Evolutionary conservation across 1,284 basidiomycete genomes (phyloP).

Genomic region (Moniliophthora roreri): DNA sequence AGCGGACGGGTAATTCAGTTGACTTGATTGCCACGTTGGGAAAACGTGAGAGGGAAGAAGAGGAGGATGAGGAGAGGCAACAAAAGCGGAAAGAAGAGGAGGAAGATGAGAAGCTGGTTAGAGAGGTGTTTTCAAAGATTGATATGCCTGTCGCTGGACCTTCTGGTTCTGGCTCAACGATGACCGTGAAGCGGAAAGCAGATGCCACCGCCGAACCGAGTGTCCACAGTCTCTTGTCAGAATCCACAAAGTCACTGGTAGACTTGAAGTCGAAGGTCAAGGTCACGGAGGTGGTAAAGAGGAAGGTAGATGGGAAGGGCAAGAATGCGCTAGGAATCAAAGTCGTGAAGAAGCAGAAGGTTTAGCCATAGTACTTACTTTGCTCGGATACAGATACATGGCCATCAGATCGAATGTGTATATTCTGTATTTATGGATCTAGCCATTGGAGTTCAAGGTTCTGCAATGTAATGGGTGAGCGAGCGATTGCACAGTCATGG

Average conservation of each 20-base stretch:
- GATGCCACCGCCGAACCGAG: constrained; percentile 64
- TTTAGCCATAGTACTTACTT: not conserved
- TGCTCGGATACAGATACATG: too few species aligned
- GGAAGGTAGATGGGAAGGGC: constrained; percentile 64
- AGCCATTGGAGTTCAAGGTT: too few species aligned
- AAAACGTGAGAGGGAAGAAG: constrained; percentile 65
- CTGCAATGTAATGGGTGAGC: too few species aligned
- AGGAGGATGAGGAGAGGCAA: constrained; percentile 73
- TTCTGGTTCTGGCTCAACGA: constrained; percentile 27
- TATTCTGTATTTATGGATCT: too few species aligned
- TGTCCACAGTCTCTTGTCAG: constrained; percentile 69
- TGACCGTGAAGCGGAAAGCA: constrained; percentile 82
- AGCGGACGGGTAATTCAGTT: constrained; percentile 69
- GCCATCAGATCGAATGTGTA: too few species aligned
- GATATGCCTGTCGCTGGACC: constrained; percentile 36
- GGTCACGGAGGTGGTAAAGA: constrained; percentile 39
- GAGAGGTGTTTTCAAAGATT: constrained; percentile 84
- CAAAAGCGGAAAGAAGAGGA: constrained; percentile 67
- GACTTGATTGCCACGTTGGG: constrained; percentile 60
- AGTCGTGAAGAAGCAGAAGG: constrained; percentile 58
- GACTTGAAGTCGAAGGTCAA: constrained; percentile 41
- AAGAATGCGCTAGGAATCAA: constrained; percentile 75
- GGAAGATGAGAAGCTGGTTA: constrained; percentile 89
- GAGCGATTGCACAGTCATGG: too few species aligned
- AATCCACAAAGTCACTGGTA: constrained; percentile 68